These are phyloP conservation scores for Diaporthe vaccinii DNA, from an alignment of 2,329 filamentous ascomycete species.

Conservation along the genomic window DNA sequence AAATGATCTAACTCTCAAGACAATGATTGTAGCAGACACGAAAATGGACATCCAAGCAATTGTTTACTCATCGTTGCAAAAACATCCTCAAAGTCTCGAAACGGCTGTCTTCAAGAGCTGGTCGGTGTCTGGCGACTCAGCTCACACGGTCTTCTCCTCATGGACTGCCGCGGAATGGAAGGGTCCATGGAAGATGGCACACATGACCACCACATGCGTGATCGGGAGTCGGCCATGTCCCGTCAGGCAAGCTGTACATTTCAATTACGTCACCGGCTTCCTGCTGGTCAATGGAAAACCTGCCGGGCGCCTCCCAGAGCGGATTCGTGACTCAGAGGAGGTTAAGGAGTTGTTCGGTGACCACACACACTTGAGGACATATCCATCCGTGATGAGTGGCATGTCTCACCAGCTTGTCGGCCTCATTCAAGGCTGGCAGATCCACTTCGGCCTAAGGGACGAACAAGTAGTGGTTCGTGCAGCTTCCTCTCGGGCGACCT, in stretches of 20 bases:
- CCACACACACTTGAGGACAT: slow-evolving; percentile 61
- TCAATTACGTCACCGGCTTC: slow-evolving; percentile 52
- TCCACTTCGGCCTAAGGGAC: slow-evolving; percentile 68
- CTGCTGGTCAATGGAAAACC: slow-evolving; percentile 54
- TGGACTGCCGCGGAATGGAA: slow-evolving; percentile 44
- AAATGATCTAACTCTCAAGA: slow-evolving; percentile 52
- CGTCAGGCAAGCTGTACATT: slow-evolving; percentile 48
- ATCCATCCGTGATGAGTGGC: slow-evolving; percentile 63
- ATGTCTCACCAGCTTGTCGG: slow-evolving; percentile 63
- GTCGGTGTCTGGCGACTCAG: slow-evolving; percentile 52
- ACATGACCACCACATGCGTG: slow-evolving; percentile 39
- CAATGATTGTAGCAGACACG: slow-evolving; percentile 60
- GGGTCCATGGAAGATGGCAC: slow-evolving; percentile 51
- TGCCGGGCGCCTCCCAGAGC: slow-evolving; percentile 62
- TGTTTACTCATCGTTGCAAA: slow-evolving; percentile 53
- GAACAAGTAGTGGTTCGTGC: slow-evolving; percentile 59
- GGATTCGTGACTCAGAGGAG: slow-evolving; percentile 58
- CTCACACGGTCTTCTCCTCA: neutral
- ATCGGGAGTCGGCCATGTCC: neutral
- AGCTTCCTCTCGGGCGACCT: slow-evolving; percentile 41
- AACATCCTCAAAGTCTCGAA: slow-evolving; percentile 45
- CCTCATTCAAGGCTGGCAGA: slow-evolving; percentile 53
- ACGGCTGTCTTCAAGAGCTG: slow-evolving; percentile 57
- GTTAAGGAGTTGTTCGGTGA: slow-evolving; percentile 67
- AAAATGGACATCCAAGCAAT: slow-evolving; percentile 55